Conservation (phyloP, 345 rosid genomes). For the Citrus mangshanensis region DNA sequence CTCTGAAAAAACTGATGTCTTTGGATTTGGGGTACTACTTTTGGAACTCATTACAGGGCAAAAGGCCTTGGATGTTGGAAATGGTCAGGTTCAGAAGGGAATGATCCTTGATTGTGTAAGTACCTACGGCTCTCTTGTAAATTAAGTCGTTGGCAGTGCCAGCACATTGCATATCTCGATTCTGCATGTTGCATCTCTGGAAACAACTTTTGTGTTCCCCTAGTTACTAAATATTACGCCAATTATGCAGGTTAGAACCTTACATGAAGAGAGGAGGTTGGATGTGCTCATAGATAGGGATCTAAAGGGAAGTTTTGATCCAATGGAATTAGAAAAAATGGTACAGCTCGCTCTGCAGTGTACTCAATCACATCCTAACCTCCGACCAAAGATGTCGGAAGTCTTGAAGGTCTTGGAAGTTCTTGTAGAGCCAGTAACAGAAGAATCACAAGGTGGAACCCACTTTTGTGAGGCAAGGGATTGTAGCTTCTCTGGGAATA, state of each 20-base stretch:
- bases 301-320: constrained; percentile 70
- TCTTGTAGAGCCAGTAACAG: constrained; percentile 53
- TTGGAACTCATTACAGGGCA: constrained; percentile 96
- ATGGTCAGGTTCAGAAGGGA: constrained; percentile 84
- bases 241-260: constrained; percentile 63
- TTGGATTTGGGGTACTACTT: constrained; percentile 90
- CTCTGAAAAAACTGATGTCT: constrained; percentile 91
- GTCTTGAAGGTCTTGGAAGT: constrained; percentile 69
- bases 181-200: background rate
- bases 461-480: constrained; percentile 40
- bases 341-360: constrained; percentile 76
- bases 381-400: constrained; percentile 80
- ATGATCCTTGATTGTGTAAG: constrained; percentile 89
- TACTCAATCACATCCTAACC: constrained; percentile 62
- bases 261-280: constrained; percentile 66
- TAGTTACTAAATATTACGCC: background rate
- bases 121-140: background rate
- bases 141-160: background rate
- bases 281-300: constrained; percentile 74
- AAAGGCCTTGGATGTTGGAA: constrained; percentile 78
- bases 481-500: constrained; percentile 52
- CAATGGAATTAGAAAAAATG: constrained; percentile 56
- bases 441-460: constrained; percentile 42
- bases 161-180: background rate
- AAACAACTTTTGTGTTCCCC: background rate